Evolutionary conservation across 306 rosid species (phyloP).

Genomic region (Casuarina equisetifolia): DNA sequence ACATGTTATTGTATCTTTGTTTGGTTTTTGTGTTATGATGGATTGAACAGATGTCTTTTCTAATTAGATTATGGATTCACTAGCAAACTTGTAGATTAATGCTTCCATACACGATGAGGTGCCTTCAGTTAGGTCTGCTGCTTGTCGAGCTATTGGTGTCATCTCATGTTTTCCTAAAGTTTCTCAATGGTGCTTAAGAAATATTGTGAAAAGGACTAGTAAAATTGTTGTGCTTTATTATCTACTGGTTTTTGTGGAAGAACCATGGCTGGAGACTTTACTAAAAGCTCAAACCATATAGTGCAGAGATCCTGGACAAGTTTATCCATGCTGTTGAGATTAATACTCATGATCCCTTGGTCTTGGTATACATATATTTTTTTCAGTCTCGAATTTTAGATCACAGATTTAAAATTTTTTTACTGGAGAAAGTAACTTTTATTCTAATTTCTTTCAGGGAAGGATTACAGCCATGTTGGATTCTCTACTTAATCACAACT

Average conservation of each 20-base stretch:
- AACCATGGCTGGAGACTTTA: neutral
- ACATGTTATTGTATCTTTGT: too few species aligned
- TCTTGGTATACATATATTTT: slow-evolving; percentile 50
- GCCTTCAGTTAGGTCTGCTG: slow-evolving; percentile 85
- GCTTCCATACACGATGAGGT: slow-evolving; percentile 63
- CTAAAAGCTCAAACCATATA: slow-evolving; percentile 39
- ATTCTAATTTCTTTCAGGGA: slow-evolving; percentile 50
- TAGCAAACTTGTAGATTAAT: neutral
- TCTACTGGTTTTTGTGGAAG: slow-evolving; percentile 18
- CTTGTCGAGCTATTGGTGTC: slow-evolving; percentile 96
- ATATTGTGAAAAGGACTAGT: slow-evolving; percentile 10
- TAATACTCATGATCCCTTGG: slow-evolving; percentile 63
- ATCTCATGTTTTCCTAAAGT: slow-evolving; percentile 86
- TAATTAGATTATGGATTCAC: too few species aligned
- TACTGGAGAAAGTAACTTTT: slow-evolving; percentile 20
- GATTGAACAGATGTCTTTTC: too few species aligned
- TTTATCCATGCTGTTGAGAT: slow-evolving; percentile 79
- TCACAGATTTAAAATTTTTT: neutral
- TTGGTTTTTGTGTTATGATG: too few species aligned
- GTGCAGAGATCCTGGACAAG: slow-evolving; percentile 82
- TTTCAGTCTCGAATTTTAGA: neutral
- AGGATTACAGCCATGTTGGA: slow-evolving; percentile 57
- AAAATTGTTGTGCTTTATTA: slow-evolving; percentile 13
- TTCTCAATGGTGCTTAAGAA: slow-evolving; percentile 69
- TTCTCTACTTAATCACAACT: too few species aligned